These are phyloP conservation scores for Chloris gayana DNA, from an alignment of 176 grass and related monocot genomes.

Conservation along the genomic window DNA sequence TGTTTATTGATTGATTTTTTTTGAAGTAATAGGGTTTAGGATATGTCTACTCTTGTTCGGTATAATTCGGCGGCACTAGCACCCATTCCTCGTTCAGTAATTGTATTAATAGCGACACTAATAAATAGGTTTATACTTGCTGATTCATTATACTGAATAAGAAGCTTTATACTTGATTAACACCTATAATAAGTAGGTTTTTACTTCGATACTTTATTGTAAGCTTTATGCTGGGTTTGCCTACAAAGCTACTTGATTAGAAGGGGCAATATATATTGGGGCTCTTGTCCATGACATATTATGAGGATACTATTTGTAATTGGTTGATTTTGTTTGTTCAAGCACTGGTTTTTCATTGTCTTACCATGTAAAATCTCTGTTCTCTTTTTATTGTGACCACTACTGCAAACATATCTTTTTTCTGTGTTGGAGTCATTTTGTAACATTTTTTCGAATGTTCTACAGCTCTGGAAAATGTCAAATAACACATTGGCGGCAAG, in stretches of 20 bases:
- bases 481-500: slow-evolving; percentile 97
- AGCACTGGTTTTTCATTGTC: neutral
- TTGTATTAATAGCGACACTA: neutral
- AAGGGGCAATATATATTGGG: neutral
- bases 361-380: neutral
- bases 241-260: neutral
- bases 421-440: neutral
- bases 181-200: too few species aligned
- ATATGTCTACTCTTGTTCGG: neutral
- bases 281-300: slow-evolving; percentile 1
- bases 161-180: too few species aligned
- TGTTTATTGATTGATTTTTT: slow-evolving; percentile 8
- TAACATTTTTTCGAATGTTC: slow-evolving; percentile 34
- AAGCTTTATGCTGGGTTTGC: too few species aligned
- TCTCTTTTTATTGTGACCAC: slow-evolving; percentile 5
- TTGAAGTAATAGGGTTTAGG: neutral
- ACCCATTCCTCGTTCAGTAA: neutral
- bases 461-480: slow-evolving; percentile 96
- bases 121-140: neutral
- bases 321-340: slow-evolving; percentile 27
- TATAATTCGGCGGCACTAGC: neutral
- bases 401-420: slow-evolving; percentile 6
- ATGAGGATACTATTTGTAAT: neutral
- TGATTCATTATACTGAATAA: neutral
- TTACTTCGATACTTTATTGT: too few species aligned